A percentile compares a stretch with the other conserved stretches of the same genome.
These are phyloP conservation scores for Halophytophthora polymorphica DNA, from an alignment of 352 stramenopile species.

Conservation along the genomic window DNA sequence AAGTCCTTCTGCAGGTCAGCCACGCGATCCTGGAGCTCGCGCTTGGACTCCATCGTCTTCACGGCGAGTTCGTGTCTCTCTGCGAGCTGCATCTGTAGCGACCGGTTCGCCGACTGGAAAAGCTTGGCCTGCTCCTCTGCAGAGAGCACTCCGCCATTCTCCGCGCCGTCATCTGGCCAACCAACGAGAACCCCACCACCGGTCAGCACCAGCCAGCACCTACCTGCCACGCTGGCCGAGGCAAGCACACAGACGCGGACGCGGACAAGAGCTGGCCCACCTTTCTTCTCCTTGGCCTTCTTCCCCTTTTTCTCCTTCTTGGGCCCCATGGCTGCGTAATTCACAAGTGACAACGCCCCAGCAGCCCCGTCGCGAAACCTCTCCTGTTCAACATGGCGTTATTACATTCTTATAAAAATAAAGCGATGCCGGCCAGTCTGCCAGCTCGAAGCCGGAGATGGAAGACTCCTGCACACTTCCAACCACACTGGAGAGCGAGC, in stretches of 20 bases:
- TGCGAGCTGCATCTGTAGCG: conserved; percentile 87
- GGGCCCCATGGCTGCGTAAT: conserved; percentile 37
- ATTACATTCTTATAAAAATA: background rate
- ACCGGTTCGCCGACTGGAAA: conserved; percentile 79
- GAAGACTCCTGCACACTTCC: background rate
- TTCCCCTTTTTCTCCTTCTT: conserved; percentile 80
- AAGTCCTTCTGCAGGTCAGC: conserved; percentile 83
- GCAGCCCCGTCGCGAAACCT: conserved; percentile 8
- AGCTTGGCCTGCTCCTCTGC: conserved; percentile 85
- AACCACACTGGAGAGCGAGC: conserved; percentile 6
- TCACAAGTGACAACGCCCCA: conserved; percentile 7
- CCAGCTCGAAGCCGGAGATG: background rate
- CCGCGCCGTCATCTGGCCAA: conserved; percentile 55
- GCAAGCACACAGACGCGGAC: too few species aligned
- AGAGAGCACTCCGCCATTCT: conserved; percentile 71
- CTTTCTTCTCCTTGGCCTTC: conserved; percentile 77
- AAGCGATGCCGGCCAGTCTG: background rate
- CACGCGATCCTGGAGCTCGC: conserved; percentile 81
- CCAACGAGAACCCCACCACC: background rate
- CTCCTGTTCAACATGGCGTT: too few species aligned
- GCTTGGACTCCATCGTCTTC: conserved; percentile 87
- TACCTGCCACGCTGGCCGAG: background rate
- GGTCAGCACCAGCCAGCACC: background rate
- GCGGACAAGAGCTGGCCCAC: conserved; percentile 12
- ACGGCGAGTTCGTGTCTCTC: conserved; percentile 83